These are phyloP conservation scores for Atkinsonella texensis DNA, from an alignment of 2,329 filamentous ascomycete genomes.

Conservation along the genomic window DNA sequence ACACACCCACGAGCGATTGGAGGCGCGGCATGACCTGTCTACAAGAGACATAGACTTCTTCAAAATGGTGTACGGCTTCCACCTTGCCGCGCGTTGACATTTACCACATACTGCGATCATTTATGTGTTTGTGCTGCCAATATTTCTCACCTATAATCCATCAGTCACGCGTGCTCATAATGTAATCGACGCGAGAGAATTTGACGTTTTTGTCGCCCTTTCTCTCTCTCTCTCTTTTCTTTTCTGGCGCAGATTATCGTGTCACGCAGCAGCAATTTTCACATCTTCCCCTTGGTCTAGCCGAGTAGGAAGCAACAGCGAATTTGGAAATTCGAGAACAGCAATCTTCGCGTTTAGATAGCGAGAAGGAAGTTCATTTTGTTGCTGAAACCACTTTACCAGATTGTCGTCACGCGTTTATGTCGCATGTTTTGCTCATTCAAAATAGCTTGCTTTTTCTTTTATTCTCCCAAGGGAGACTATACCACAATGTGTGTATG, in stretches of 20 bases:
- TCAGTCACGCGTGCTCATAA: too few species aligned
- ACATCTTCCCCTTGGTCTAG: not conserved
- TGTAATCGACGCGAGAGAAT: too few species aligned
- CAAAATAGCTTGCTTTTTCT: not conserved
- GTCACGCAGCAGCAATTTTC: not conserved
- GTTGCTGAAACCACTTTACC: not conserved
- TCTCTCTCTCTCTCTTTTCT: too few species aligned
- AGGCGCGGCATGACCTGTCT: too few species aligned
- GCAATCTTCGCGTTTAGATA: not conserved
- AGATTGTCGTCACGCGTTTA: not conserved
- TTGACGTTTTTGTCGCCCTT: too few species aligned
- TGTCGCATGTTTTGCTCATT: not conserved
- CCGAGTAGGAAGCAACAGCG: not conserved
- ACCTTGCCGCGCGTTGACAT: not conserved
- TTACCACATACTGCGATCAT: not conserved
- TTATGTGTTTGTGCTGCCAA: too few species aligned
- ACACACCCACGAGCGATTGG: too few species aligned
- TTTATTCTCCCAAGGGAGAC: not conserved
- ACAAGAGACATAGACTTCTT: not conserved
- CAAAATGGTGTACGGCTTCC: not conserved
- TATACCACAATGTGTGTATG: conserved; percentile 1
- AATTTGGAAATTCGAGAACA: not conserved
- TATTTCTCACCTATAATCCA: too few species aligned
- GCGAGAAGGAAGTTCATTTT: not conserved
- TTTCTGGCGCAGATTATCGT: too few species aligned